Conservation (phyloP, 768 basidiomycete genomes). For the Pisolithus tinctorius region DNA sequence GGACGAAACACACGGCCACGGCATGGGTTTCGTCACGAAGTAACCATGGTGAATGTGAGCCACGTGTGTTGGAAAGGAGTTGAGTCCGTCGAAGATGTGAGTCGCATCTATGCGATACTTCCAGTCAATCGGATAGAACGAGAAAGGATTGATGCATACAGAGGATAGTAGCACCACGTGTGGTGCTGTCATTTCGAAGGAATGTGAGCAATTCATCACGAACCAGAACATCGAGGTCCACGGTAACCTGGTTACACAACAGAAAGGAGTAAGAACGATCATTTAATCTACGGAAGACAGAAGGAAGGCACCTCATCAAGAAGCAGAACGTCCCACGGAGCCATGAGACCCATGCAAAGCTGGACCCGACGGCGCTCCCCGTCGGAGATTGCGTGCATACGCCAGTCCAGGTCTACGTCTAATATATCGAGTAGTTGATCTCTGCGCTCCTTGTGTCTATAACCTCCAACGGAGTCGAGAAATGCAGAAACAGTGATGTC, state of each 20-base stretch:
- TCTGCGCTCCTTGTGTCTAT: conserved; percentile 83
- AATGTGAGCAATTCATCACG: conserved; percentile 86
- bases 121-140: conserved; percentile 4
- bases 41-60: conserved; percentile 85
- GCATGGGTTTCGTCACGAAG: conserved; percentile 56
- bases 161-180: conserved; percentile 79
- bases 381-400: conserved; percentile 93
- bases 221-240: conserved; percentile 94
- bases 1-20: conserved; percentile 54
- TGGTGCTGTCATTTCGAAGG: conserved; percentile 74
- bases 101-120: conserved; percentile 64
- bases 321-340: conserved; percentile 85
- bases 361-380: conserved; percentile 93
- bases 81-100: conserved; percentile 93
- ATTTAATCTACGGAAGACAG: not conserved
- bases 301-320: conserved; percentile 73
- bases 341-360: conserved; percentile 94
- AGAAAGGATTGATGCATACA: conserved; percentile 41
- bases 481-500: conserved; percentile 93
- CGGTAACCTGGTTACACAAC: conserved; percentile 62
- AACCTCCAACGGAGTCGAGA: conserved; percentile 96
- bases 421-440: conserved; percentile 84
- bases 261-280: conserved; percentile 3
- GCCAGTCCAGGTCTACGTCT: conserved; percentile 95
- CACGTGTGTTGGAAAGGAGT: conserved; percentile 88